Evolutionary conservation across 306 rosid species (phyloP).

Genomic region (Ochetophila trinervis): DNA sequence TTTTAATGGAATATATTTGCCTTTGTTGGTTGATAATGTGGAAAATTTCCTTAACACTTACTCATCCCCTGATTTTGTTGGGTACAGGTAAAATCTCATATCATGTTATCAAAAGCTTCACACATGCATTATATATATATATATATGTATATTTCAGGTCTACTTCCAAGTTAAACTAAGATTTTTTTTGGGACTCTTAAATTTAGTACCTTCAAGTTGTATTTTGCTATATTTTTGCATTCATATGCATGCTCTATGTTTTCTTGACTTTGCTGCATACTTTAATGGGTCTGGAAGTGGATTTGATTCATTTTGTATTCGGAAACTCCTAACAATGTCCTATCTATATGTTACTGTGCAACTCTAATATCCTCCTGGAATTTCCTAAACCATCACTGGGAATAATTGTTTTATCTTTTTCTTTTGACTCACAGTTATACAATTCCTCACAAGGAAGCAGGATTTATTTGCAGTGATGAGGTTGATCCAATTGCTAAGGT

Average conservation of each 20-base stretch:
- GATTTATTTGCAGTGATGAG: slow-evolving; percentile 53
- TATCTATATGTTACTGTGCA: neutral
- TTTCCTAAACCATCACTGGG: neutral
- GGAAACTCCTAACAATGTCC: neutral
- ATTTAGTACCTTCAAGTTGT: neutral
- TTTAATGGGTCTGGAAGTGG: neutral
- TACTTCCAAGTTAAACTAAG: neutral
- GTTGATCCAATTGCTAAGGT: slow-evolving; percentile 61
- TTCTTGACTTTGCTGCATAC: neutral
- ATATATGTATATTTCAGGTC: neutral
- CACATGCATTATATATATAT: neutral
- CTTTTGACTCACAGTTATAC: slow-evolving; percentile 38
- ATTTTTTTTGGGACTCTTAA: neutral
- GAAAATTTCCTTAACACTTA: slow-evolving; percentile 45
- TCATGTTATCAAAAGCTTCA: slow-evolving; percentile 21
- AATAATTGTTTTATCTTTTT: neutral
- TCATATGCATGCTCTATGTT: neutral
- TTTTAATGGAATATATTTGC: slow-evolving; percentile 67
- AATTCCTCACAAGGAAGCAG: slow-evolving; percentile 64
- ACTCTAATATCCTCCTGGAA: neutral
- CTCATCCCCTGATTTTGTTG: slow-evolving; percentile 60
- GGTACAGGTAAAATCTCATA: slow-evolving; percentile 50
- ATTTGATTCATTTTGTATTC: neutral
- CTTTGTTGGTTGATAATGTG: slow-evolving; percentile 55
- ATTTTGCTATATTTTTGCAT: neutral